Base-by-base conservation (phyloP, 192 early-diverging fungal species). In the Coemansia sp. region DNA sequence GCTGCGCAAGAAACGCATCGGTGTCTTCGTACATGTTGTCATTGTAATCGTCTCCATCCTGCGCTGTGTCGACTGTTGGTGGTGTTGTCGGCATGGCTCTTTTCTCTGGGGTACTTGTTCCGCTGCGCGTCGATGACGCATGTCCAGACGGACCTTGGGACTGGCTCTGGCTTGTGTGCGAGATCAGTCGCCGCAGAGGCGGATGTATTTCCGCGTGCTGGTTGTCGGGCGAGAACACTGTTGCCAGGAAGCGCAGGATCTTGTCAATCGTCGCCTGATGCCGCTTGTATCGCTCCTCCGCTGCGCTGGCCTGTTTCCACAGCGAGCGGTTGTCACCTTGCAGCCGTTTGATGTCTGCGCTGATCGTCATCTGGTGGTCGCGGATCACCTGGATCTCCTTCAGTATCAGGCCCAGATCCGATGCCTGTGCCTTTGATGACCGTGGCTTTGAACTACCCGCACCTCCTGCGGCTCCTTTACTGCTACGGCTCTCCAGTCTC, bases 221-320 rank as follows among this genome's bases (percentile, higher is more conserved):
- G 11, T 53, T 33, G 14, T 89, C 87, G 35, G 71, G 68, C 26
- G 91, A 86, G 76, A 93, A 96, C 38, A 98, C 88, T 0, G 92
- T 88, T 2, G 95, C 94, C 70, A 98, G 74, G 76, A 98, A 98
- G 16, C 89, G 79, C 63, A 98, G 64, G 60, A 98, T 97, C 72
- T 95, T 97, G 81, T 97, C 92, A 46, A 98, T 97, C 0, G 90
- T 94, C 12, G 89, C 89, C 76, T 98, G 95, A 71, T 98, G 95
- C 41, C 89, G 81, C 45, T 89, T 89, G 76, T 95, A 90, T 21
- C 90, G 86, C 51, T 94, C 91, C 33, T 92, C 87, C 15, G 93
- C 84, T 0, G 82, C 71, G 1, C 89, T 69, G 0, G 91, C 89
- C 67, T 98, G 93, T 58, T 87, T 87, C 97, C 97, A 99, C 24